Base-by-base conservation (phyloP, 805 yeast species). In the Candida koratica region DNA sequence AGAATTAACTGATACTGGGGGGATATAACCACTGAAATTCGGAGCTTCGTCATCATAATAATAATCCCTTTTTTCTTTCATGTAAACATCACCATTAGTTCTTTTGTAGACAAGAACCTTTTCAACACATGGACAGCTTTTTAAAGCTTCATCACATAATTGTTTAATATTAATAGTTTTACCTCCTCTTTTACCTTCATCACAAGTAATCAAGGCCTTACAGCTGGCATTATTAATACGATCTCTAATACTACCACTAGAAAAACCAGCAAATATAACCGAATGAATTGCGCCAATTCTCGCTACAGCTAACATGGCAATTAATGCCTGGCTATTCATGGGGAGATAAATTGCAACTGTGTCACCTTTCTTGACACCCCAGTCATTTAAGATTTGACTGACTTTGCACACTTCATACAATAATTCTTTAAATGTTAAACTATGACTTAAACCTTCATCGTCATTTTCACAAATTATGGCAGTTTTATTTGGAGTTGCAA, bases 341-440 rank as follows among this genome's bases (percentile, higher is more conserved):
- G 95, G 95, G 67, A 84, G 68, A 58, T 84, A 84, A 36, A 84
- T 84, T 16, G 93, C 93, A 39, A 84, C 90, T 12, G 88, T 81
- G 55, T 84, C 95, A 49, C 93, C 93, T 61, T 84, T 84, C 42
- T 69, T 64, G 39, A 84, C 79, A 33, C 89, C 89, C 69, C 79
- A 65, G 41, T 66, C 61, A 46, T 70, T 64, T 55, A 84, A 70
- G 23, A 79, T 81, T 49, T 82, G 85, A 6, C 90, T 83, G 37
- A 81, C 77, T 53, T 75, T 74, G 27, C 78, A 80, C 22, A 84
- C 87, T 49, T 84, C 75, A 47, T 75, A 75, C 46, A 84, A 67
- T 49, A 84, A 69, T 63, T 84, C 83, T 24, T 81, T 82, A 57
- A 74, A 84, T 15, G 90, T 78, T 52, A 84, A 62, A 20, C 63